Evolutionary conservation across 2,329 filamentous ascomycete species (phyloP).

Genomic region (Aspergillus cejpii): DNA sequence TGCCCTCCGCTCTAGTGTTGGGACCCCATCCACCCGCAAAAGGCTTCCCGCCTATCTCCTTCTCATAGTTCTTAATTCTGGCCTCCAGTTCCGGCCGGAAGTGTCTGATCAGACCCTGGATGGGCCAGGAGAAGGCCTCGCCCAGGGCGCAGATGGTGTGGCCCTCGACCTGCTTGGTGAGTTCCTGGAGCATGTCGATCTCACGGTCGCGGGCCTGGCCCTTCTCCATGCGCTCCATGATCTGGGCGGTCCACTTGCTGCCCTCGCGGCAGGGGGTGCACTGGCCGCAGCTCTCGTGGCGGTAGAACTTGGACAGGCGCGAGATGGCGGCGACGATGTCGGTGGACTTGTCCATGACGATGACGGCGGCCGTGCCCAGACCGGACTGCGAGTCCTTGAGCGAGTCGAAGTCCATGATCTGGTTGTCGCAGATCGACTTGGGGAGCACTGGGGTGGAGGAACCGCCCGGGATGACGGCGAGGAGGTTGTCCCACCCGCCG

Average conservation of each 20-base stretch:
- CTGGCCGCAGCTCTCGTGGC: conserved; percentile 96
- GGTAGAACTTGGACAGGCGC: conserved; percentile 91
- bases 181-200: conserved; percentile 98
- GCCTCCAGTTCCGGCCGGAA: conserved; percentile 95
- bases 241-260: conserved; percentile 98
- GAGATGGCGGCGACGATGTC: conserved; percentile 93
- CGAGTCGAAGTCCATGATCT: conserved; percentile 98
- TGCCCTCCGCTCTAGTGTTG: conserved; percentile 66
- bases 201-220: conserved; percentile 82
- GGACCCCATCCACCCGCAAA: conserved; percentile 85
- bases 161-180: conserved; percentile 98
- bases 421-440: conserved; percentile 82
- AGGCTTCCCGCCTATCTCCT: conserved; percentile 64
- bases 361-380: conserved; percentile 93
- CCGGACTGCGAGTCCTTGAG: conserved; percentile 97
- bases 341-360: conserved; percentile 98
- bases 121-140: conserved; percentile 96
- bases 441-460: conserved; percentile 95
- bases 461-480: conserved; percentile 90
- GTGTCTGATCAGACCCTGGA: conserved; percentile 96
- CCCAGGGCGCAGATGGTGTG: conserved; percentile 98
- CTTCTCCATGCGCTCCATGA: conserved; percentile 93
- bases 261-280: conserved; percentile 99
- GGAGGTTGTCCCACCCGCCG: conserved; percentile 96
- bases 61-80: conserved; percentile 73